phyloP scores from a whole-genome alignment of 306 rosid species.

The Gastrolobium villosum region DNA sequence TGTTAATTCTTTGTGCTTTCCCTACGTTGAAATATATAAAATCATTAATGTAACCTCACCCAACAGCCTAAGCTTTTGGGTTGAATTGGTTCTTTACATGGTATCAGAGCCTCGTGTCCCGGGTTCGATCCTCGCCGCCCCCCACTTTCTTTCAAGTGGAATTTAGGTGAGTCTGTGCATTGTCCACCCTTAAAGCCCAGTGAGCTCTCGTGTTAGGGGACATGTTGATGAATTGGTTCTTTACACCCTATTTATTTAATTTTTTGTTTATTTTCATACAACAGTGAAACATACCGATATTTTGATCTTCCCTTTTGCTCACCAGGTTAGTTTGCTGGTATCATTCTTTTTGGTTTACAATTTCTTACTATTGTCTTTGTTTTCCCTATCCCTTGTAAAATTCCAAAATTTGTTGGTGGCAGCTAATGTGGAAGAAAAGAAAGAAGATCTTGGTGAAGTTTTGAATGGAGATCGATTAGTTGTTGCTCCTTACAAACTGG shows the following conservation, averaged over 20 bases:
- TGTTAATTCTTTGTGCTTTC: conserved; percentile 28
- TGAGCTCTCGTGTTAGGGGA: too few species aligned
- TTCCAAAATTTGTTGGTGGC: conserved; percentile 38
- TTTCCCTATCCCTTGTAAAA: neutral
- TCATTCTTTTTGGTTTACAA: neutral
- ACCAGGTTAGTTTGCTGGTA: conserved; percentile 55
- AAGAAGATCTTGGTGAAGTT: conserved; percentile 66
- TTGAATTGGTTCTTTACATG: too few species aligned
- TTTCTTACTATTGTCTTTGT: conserved; percentile 3
- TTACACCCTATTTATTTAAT: neutral
- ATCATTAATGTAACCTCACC: too few species aligned
- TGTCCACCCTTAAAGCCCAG: too few species aligned
- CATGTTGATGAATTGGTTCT: too few species aligned
- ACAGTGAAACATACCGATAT: conserved; percentile 65
- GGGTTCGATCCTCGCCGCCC: too few species aligned
- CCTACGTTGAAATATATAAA: too few species aligned
- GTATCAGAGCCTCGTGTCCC: too few species aligned
- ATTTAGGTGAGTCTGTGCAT: too few species aligned
- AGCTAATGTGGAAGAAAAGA: conserved; percentile 62
- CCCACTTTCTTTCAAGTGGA: too few species aligned
- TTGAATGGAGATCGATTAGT: conserved; percentile 62
- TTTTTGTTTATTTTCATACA: neutral
- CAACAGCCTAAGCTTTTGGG: too few species aligned
- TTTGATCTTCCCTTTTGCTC: conserved; percentile 66
- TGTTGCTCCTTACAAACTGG: conserved; percentile 58